Evolutionary conservation across 805 yeast species (phyloP).

Genomic region (Jamesozyma jinghongensis): DNA sequence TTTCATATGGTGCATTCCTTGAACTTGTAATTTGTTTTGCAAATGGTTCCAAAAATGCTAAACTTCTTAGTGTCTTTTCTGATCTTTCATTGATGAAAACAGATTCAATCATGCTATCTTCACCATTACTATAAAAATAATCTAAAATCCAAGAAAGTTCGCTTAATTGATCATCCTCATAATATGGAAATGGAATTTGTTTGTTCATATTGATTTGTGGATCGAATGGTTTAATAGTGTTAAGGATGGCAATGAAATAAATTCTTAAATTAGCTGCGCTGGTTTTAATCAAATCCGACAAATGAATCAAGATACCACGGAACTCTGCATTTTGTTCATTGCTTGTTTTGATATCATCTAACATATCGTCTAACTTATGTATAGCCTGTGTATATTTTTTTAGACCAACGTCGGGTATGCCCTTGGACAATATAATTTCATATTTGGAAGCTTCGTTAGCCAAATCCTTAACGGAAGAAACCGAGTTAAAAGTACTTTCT

Average conservation of each 20-base stretch:
- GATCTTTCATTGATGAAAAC: conserved; percentile 36
- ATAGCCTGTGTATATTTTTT: conserved; percentile 34
- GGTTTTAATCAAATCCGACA: conserved; percentile 45
- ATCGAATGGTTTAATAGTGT: conserved; percentile 36
- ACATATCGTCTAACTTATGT: conserved; percentile 38
- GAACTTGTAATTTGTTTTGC: conserved; percentile 34
- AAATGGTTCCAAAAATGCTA: conserved; percentile 40
- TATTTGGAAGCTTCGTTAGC: conserved; percentile 38
- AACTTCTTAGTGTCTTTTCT: conserved; percentile 34
- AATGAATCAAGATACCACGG: conserved; percentile 55
- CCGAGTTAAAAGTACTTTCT: conserved; percentile 42
- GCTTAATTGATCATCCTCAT: conserved; percentile 29
- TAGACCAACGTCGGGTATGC: conserved; percentile 27
- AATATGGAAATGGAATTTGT: conserved; percentile 35
- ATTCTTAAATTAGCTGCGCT: conserved; percentile 47
- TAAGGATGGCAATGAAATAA: conserved; percentile 40
- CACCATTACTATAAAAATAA: conserved; percentile 34
- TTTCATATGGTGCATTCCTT: conserved; percentile 45
- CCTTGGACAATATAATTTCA: conserved; percentile 30
- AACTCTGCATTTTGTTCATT: conserved; percentile 36
- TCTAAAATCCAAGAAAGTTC: conserved; percentile 37
- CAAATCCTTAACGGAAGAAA: conserved; percentile 42
- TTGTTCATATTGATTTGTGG: conserved; percentile 35
- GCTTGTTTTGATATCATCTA: conserved; percentile 34
- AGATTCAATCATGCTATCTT: conserved; percentile 28